Conservation (phyloP, 2,329 filamentous ascomycete species). For the Dryadomyces quercivorus region DNA sequence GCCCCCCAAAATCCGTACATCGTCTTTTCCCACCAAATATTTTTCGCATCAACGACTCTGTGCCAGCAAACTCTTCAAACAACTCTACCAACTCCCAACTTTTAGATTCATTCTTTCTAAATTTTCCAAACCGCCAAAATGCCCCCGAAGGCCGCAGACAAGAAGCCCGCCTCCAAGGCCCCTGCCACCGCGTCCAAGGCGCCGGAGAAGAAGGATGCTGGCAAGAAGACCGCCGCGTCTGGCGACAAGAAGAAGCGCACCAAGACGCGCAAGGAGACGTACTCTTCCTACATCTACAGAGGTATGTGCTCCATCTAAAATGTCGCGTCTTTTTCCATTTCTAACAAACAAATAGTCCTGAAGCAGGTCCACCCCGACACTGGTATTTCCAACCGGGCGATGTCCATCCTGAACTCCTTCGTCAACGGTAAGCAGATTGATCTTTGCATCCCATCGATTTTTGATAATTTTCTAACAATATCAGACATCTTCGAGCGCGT, state of each 20-base stretch:
- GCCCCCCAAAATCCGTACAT: constrained; percentile 32
- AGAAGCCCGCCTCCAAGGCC: constrained; percentile 98
- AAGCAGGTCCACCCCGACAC: constrained; percentile 99
- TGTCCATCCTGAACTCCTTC: constrained; percentile 99
- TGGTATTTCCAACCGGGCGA: constrained; percentile 99
- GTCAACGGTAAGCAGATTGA: constrained; percentile 66
- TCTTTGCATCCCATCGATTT: background rate
- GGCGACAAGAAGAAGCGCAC: constrained; percentile 99
- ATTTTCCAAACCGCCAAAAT: constrained; percentile 46
- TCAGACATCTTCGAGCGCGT: constrained; percentile 98
- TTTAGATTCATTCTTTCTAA: constrained; percentile 3
- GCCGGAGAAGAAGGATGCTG: constrained; percentile 96
- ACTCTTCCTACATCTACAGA: constrained; percentile 99
- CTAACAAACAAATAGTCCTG: constrained; percentile 51
- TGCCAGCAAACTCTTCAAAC: constrained; percentile 6
- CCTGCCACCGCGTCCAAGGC: constrained; percentile 60
- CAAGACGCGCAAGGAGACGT: constrained; percentile 99
- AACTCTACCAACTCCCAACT: constrained; percentile 7
- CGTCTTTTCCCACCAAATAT: constrained; percentile 26
- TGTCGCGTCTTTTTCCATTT: background rate
- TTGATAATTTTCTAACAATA: constrained; percentile 14
- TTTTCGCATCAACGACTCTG: constrained; percentile 13
- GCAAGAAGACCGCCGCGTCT: constrained; percentile 96
- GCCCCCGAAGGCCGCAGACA: constrained; percentile 95
- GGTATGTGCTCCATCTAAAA: constrained; percentile 39